These are phyloP conservation scores for Sugiyamaella valdiviana DNA, from an alignment of 805 yeast genomes.

Conservation along the genomic window DNA sequence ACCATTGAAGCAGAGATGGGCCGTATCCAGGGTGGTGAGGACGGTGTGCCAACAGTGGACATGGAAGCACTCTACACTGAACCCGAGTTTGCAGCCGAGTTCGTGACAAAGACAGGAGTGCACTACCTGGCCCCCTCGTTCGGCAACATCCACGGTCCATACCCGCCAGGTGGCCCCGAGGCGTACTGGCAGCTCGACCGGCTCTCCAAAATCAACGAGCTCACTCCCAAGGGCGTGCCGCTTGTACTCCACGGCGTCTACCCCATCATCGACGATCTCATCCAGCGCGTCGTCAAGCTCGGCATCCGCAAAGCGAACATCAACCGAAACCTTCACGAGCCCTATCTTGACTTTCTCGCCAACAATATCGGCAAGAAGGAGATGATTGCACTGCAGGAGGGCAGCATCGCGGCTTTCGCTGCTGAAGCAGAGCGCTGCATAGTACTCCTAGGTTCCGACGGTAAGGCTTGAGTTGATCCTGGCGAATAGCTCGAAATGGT, in stretches of 20 bases:
- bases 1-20: constrained; percentile 38
- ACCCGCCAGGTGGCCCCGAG: constrained; percentile 34
- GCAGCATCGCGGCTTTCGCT: constrained; percentile 23
- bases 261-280: constrained; percentile 29
- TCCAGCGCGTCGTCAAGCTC: constrained; percentile 24
- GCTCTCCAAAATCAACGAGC: constrained; percentile 17
- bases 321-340: constrained; percentile 30
- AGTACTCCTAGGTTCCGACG: constrained; percentile 27
- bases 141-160: constrained; percentile 37
- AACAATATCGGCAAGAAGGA: constrained; percentile 24
- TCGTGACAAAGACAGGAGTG: constrained; percentile 32
- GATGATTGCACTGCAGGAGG: constrained; percentile 29
- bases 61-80: constrained; percentile 33
- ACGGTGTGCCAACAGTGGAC: constrained; percentile 30
- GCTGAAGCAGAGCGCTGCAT: constrained; percentile 30
- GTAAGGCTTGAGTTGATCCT: constrained; percentile 22
- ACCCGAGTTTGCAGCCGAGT: constrained; percentile 31
- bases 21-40: constrained; percentile 37
- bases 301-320: constrained; percentile 34
- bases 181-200: constrained; percentile 28
- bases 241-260: constrained; percentile 36
- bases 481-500: too few relatives aligned
- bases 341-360: constrained; percentile 26
- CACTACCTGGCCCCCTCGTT: constrained; percentile 36
- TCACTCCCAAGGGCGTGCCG: constrained; percentile 20